Conservation (phyloP, 768 basidiomycete genomes). For the Naganishia friedmannii region DNA sequence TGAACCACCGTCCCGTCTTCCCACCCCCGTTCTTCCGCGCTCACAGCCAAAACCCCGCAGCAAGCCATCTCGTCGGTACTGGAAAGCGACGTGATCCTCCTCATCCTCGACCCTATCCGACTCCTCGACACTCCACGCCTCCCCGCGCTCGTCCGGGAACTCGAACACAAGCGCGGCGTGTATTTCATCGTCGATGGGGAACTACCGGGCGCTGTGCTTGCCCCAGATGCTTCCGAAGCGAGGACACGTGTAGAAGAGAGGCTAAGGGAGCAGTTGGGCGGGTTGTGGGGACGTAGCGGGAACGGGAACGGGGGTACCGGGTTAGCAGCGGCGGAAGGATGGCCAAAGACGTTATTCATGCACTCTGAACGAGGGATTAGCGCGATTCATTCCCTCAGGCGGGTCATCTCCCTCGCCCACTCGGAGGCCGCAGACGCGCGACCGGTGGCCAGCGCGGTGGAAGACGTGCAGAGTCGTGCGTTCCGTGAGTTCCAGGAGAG, state of each 20-base stretch:
- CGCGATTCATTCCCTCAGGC: conserved; percentile 9
- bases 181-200: conserved; percentile 43
- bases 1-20: too few species aligned
- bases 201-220: neutral
- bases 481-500: conserved; percentile 19
- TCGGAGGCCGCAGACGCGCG: too few species aligned
- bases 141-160: conserved; percentile 19
- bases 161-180: conserved; percentile 21
- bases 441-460: neutral
- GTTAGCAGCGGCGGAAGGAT: neutral
- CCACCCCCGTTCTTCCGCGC: too few species aligned
- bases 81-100: conserved; percentile 32
- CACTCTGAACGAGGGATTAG: conserved; percentile 16
- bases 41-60: conserved; percentile 14
- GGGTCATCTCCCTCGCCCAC: neutral
- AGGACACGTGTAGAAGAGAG: neutral
- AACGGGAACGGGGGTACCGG: neutral
- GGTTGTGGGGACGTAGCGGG: neutral
- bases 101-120: conserved; percentile 46
- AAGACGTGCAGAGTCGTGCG: neutral
- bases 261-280: neutral
- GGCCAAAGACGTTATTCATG: conserved; percentile 7
- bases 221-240: neutral
- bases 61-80: conserved; percentile 34
- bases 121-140: conserved; percentile 34